Base-by-base conservation (phyloP, 2,329 filamentous ascomycete species). In the Trematosphaeria pertusa region DNA sequence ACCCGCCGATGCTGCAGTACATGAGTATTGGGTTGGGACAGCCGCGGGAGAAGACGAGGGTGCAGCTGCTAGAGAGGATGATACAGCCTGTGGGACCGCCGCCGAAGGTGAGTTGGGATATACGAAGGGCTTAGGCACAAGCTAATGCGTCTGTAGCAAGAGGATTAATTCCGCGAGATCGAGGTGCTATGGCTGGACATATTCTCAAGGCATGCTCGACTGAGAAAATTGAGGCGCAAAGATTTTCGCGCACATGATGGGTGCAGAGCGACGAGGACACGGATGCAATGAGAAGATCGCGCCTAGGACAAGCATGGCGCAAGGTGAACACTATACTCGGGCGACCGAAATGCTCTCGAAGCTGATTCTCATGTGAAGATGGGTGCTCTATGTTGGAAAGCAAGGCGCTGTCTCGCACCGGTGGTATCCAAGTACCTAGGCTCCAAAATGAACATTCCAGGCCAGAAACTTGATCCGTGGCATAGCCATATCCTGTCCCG, bases 21-120 rank as follows among this genome's bases (percentile, higher is more conserved):
- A 91, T 97, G 79, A 83, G 89, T 14, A 85, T 97, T 38, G 93
- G 92, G 0, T 85, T 95, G 77, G 94, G 94, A 37, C 90, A 96
- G 72, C 82, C 89, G 5, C 81, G 87, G 47, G 87, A 91, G 72
- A 90, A 91, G 72, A 85, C 94, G 42, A 82, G 91, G 54, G 85
- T 87, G 11, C 81, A 85, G 72, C 81, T 96, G 77, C 87, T 97
- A 61, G 88, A 96, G 69, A 80, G 82, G 61, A 86, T 86, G 83
- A 78, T 86, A 20, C 75, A 84, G 55, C 85, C 85, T 9, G 85
- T 85, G 54, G 83, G 86, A 30, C 81, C 82, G 62, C 85, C 85
- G 52, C 85, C 85, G 32, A 83, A 85, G 76, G 83, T 84, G 45
- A 56, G 66, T 59, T 34, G n/a, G 10, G 22, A 8, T 21, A 17